These are phyloP conservation scores for Cladosporium sp. DNA, from an alignment of 2,329 filamentous ascomycete genomes.

Conservation along the genomic window DNA sequence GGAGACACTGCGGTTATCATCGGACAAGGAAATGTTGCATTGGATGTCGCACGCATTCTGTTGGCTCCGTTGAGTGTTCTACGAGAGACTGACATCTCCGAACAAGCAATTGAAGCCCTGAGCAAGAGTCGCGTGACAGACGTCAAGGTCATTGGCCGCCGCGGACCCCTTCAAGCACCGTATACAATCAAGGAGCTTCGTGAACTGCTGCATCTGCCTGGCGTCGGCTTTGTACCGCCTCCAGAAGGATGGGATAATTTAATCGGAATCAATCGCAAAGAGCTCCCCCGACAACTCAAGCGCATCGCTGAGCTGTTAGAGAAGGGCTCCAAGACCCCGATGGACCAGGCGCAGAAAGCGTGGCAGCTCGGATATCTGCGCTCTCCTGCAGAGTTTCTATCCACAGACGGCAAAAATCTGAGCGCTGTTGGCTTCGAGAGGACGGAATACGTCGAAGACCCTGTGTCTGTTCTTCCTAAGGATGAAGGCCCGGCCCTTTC, in stretches of 20 bases:
- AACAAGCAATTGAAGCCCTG: conserved; percentile 72
- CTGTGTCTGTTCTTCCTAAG: conserved; percentile 4
- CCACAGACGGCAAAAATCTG: conserved; percentile 48
- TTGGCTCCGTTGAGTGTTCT: conserved; percentile 71
- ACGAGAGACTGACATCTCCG: conserved; percentile 81
- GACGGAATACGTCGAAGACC: conserved; percentile 30
- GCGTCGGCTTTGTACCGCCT: conserved; percentile 64
- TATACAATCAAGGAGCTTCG: conserved; percentile 95
- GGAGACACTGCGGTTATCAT: conserved; percentile 84
- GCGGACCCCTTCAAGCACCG: conserved; percentile 77
- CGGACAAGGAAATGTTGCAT: conserved; percentile 92
- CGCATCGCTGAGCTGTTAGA: conserved; percentile 76
- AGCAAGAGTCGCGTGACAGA: conserved; percentile 69
- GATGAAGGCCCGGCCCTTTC: conserved; percentile 4
- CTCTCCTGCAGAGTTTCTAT: conserved; percentile 67
- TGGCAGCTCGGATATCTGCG: conserved; percentile 87
- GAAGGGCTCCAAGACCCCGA: conserved; percentile 62
- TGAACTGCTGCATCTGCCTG: conserved; percentile 75
- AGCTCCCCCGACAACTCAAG: conserved; percentile 69
- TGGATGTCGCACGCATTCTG: conserved; percentile 88
- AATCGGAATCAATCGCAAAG: conserved; percentile 53
- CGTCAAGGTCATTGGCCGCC: conserved; percentile 81
- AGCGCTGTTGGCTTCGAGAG: conserved; percentile 65
- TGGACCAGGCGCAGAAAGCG: conserved; percentile 53
- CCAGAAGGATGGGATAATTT: conserved; percentile 30